These are phyloP conservation scores for Mortierella sp. DNA, from an alignment of 371 early-diverging fungal genomes.

Conservation along the genomic window DNA sequence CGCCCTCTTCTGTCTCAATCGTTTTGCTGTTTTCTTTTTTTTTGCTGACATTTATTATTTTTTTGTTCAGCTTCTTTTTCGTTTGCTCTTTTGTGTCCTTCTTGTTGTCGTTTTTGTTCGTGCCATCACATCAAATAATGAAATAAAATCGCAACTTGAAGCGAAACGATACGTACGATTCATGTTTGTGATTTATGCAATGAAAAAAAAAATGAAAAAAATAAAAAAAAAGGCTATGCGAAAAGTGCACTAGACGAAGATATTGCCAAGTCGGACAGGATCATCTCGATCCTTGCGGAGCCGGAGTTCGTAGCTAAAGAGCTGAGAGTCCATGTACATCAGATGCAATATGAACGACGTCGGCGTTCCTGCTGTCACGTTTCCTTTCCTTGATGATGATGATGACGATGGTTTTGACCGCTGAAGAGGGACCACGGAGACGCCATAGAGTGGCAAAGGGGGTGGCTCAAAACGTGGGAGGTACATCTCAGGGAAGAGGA, in stretches of 20 bases:
- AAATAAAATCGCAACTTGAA: too few relatives aligned
- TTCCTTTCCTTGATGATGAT: neutral
- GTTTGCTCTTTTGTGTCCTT: neutral
- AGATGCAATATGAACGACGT: slow-evolving; percentile 36
- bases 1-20: neutral
- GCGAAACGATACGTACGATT: too few relatives aligned
- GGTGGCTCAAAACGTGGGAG: slow-evolving; percentile 44
- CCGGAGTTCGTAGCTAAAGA: slow-evolving; percentile 49
- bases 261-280: slow-evolving; percentile 23
- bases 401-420: neutral
- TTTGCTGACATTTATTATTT: neutral
- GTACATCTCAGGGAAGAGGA: slow-evolving; percentile 52
- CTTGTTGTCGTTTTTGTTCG: neutral
- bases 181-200: too few relatives aligned
- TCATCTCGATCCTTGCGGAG: slow-evolving; percentile 44
- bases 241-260: slow-evolving; percentile 30
- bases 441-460: slow-evolving; percentile 34
- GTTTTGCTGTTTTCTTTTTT: neutral
- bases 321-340: slow-evolving; percentile 32
- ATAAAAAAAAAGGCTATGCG: too few relatives aligned
- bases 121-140: neutral
- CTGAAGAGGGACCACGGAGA: slow-evolving; percentile 30
- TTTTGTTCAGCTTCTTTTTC: neutral
- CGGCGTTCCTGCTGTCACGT: neutral
- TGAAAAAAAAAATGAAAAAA: too few relatives aligned